Evolutionary conservation across 371 early-diverging fungal species (phyloP).

Genomic region (Catenaria anguillulae): DNA sequence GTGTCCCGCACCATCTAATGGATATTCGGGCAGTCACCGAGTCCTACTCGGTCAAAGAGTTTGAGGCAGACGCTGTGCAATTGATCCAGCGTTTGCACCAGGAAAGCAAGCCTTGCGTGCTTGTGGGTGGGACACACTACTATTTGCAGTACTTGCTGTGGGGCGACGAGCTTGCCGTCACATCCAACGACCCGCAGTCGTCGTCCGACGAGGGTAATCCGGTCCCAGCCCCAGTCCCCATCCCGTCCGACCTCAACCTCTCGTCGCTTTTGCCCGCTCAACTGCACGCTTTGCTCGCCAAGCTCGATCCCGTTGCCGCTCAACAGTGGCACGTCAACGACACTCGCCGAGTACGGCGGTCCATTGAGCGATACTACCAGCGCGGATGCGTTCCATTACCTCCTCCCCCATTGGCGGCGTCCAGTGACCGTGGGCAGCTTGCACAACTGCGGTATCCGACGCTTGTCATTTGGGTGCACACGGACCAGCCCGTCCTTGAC

Average conservation of each 20-base stretch:
- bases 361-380: slow-evolving; percentile 30
- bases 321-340: slow-evolving; percentile 84
- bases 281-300: slow-evolving; percentile 41
- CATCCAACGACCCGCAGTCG: neutral
- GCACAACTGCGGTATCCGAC: slow-evolving; percentile 31
- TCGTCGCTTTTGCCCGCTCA: too few relatives aligned
- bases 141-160: slow-evolving; percentile 82
- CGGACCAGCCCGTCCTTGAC: neutral
- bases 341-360: slow-evolving; percentile 67
- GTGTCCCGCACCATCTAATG: slow-evolving; percentile 61
- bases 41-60: neutral
- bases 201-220: neutral
- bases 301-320: slow-evolving; percentile 77
- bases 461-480: slow-evolving; percentile 56
- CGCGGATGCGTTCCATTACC: too few relatives aligned
- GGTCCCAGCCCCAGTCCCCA: neutral
- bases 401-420: neutral
- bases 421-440: neutral
- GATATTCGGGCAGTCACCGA: neutral
- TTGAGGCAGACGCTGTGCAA: neutral
- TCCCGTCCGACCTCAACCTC: too few relatives aligned
- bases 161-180: slow-evolving; percentile 28
- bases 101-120: slow-evolving; percentile 53
- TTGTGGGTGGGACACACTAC: slow-evolving; percentile 94
- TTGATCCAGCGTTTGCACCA: slow-evolving; percentile 54